These are phyloP conservation scores for Blastobotrys persicus DNA, from an alignment of 1,139 yeast species.

Conservation along the genomic window DNA sequence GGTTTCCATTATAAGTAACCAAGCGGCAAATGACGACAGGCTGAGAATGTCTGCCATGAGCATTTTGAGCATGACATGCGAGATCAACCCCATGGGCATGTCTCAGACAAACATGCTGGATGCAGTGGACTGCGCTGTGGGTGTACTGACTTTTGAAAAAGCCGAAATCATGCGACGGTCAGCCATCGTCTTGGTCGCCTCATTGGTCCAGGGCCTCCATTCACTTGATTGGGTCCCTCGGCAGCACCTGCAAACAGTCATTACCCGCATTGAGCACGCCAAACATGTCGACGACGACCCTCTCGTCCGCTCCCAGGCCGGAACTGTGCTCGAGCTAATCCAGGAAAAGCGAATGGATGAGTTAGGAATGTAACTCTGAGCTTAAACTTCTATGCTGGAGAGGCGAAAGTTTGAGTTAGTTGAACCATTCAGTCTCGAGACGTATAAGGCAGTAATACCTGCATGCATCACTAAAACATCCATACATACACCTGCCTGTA, in stretches of 20 bases:
- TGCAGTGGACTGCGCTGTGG: constrained; percentile 71
- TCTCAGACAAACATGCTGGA: constrained; percentile 45
- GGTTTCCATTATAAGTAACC: constrained; percentile 43
- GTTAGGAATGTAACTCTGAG: background rate
- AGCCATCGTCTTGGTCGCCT: constrained; percentile 67
- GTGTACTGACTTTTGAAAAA: constrained; percentile 63
- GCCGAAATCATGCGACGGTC: constrained; percentile 61
- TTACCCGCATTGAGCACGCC: constrained; percentile 24
- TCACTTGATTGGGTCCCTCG: constrained; percentile 24
- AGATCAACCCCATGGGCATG: constrained; percentile 57
- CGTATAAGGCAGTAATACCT: background rate
- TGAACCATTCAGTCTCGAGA: no score
- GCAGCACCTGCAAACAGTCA: constrained; percentile 21
- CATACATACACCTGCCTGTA: background rate
- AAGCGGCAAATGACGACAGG: constrained; percentile 48
- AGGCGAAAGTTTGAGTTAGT: no score
- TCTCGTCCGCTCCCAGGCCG: constrained; percentile 31
- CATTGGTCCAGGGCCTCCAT: constrained; percentile 49
- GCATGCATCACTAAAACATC: background rate
- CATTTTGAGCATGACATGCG: constrained; percentile 62
- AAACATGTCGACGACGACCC: constrained; percentile 30
- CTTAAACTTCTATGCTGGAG: no score
- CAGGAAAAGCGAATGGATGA: constrained; percentile 4
- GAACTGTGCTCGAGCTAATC: constrained; percentile 14
- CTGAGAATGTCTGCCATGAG: constrained; percentile 86